Base-by-base conservation (phyloP, 2,329 filamentous ascomycete genomes). In the Fusarium napiforme region DNA sequence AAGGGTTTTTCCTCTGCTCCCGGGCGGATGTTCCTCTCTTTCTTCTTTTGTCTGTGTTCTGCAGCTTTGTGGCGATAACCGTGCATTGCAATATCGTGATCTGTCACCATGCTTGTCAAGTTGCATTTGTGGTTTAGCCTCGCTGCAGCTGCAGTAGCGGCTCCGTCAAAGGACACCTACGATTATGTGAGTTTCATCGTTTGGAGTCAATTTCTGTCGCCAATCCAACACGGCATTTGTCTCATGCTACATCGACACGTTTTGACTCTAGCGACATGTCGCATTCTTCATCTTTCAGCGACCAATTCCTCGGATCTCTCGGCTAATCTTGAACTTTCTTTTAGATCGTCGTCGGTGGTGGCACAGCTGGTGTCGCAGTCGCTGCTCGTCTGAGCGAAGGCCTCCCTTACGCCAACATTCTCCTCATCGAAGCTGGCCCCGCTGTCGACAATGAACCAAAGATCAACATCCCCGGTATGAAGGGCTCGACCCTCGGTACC, bases 331-430 rank as follows among this genome's bases (percentile, higher is more conserved):
- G 21, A 46, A 34, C 19, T 26, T 16, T 23, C 14, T 40, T 50
- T 36, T 5, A 69, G 66, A 75, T 81, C 26, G 74, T 81, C n/a
- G 69, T 80, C 4, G 80, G 80, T 15, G 80, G 80, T 5, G 80
- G 80, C 2, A 79, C 79, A 7, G 77, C 78, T 11, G 79, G 80
- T 14, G 72, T 81, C 14, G 77, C 78, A 15, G 75, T 81, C 9
- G 80, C 80, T 21, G 78, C 78, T 21, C 74, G 80, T 15, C 70
- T 81, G 2, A 80, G 75, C 32, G 73, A 80, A 52, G 72, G 79
- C 34, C 66, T 68, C 14, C 72, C 32, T 68, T 80, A 52, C 5
- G 62, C 64, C 16, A 69, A 40, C 18, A 58, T 69, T 16, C 50
- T 69, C 7, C 64, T 69, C 19, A 23, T 69, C 26, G 66, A 69